A percentile compares a stretch with the other conserved stretches of the same genome.
These are phyloP conservation scores for Colletotrichum simmondsii DNA, from an alignment of 2,329 filamentous ascomycete genomes.

Conservation along the genomic window DNA sequence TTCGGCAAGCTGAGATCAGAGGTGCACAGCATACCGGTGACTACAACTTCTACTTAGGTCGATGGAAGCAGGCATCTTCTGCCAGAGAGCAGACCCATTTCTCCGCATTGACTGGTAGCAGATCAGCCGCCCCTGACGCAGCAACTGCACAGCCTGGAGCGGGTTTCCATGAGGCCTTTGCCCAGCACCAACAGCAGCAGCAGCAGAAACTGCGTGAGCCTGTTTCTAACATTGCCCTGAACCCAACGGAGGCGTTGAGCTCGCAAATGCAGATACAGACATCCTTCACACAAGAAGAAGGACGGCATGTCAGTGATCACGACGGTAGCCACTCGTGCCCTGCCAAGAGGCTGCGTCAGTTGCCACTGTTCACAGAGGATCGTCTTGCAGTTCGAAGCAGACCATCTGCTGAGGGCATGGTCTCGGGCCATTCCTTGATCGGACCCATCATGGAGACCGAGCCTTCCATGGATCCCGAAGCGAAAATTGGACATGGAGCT, in stretches of 20 bases:
- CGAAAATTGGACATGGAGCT: not conserved
- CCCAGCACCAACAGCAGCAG: not conserved
- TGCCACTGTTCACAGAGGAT: not conserved
- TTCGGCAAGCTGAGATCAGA: slow-evolving; percentile 16
- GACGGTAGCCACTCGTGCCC: not conserved
- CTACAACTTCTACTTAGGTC: slow-evolving; percentile 19
- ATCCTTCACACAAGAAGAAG: not conserved
- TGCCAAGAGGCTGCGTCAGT: not conserved
- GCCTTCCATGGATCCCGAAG: not conserved
- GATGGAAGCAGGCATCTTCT: not conserved
- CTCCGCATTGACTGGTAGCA: too few species aligned
- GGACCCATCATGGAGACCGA: not conserved
- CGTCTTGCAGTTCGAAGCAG: not conserved
- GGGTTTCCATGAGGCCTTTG: not conserved
- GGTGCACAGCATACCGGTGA: slow-evolving; percentile 21
- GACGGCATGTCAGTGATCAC: not conserved
- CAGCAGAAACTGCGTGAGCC: not conserved
- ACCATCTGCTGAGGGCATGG: not conserved
- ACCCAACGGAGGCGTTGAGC: not conserved
- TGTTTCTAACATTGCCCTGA: not conserved
- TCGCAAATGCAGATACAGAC: not conserved
- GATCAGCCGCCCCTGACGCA: too few species aligned
- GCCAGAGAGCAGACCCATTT: not conserved
- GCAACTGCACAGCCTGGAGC: not conserved
- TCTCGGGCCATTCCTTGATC: not conserved